Conservation (phyloP, 768 basidiomycete species). For the Trametes elegans region DNA sequence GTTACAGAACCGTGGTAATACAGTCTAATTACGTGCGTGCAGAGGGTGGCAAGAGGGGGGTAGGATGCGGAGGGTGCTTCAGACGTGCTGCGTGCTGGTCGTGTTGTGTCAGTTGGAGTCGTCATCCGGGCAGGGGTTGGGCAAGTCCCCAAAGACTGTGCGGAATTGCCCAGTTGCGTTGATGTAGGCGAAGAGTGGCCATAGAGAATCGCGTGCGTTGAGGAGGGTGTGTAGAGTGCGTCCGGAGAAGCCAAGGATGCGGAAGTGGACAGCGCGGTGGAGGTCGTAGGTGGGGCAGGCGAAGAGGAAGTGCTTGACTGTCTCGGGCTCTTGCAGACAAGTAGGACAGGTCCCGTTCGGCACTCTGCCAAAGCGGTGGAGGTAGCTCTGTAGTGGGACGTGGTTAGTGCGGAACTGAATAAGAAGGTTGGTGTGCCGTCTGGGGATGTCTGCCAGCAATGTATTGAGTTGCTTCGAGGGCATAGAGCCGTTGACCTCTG, state of each 20-base stretch:
- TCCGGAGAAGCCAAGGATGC: neutral
- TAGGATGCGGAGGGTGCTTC: too few species aligned
- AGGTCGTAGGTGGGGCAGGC: conserved; percentile 15
- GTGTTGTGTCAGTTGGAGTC: neutral
- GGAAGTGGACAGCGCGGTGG: neutral
- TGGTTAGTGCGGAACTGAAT: too few species aligned
- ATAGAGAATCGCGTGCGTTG: neutral
- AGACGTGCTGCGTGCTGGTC: too few species aligned
- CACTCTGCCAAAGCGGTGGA: conserved; percentile 10
- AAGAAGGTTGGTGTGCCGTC: conserved; percentile 21
- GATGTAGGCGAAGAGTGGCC: neutral
- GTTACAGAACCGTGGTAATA: too few species aligned
- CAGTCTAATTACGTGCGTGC: too few species aligned
- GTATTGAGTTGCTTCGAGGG: neutral
- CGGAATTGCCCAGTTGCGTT: neutral
- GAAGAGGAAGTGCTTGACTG: conserved; percentile 22
- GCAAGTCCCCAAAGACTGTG: neutral
- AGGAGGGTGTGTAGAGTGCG: neutral
- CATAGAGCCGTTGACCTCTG: neutral
- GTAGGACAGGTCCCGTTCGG: conserved; percentile 1
- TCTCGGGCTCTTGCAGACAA: too few species aligned
- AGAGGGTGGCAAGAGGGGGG: too few species aligned
- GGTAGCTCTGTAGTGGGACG: conserved; percentile 30
- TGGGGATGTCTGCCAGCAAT: conserved; percentile 1
- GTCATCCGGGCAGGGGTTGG: neutral